Percentiles rank a stretch among this genome's conserved stretches.
These are phyloP conservation scores for Zarea fungicola DNA, from an alignment of 2,329 filamentous ascomycete genomes.

Conservation along the genomic window DNA sequence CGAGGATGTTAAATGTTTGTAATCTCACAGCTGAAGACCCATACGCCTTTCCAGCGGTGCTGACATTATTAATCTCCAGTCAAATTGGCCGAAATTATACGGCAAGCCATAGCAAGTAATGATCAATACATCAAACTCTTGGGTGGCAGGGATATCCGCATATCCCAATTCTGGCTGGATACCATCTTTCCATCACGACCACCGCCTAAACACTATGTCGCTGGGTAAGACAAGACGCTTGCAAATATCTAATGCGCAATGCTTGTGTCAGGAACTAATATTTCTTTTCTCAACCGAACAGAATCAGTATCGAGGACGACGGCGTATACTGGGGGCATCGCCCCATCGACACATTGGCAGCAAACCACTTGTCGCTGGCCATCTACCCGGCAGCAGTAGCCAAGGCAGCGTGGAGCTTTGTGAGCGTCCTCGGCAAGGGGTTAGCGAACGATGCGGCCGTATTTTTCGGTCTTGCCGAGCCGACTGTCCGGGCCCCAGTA, in stretches of 20 bases:
- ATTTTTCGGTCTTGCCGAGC: conserved; percentile 39
- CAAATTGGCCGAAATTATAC: conserved; percentile 34
- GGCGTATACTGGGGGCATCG: conserved; percentile 42
- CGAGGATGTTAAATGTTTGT: conserved; percentile 42
- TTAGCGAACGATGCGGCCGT: conserved; percentile 38
- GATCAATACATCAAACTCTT: conserved; percentile 35
- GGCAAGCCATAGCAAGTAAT: conserved; percentile 35
- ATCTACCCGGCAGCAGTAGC: conserved; percentile 51
- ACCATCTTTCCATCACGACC: conserved; percentile 54
- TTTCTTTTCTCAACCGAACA: no score
- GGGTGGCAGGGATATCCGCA: conserved; percentile 42
- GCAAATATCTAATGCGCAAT: background rate
- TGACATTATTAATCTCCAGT: conserved; percentile 19
- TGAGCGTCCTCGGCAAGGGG: conserved; percentile 41
- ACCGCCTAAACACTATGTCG: conserved; percentile 54
- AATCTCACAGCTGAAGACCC: background rate
- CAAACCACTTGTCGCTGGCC: conserved; percentile 40
- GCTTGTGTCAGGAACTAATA: background rate
- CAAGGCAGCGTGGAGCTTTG: conserved; percentile 47
- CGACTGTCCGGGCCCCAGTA: conserved; percentile 20
- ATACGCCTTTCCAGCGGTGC: background rate
- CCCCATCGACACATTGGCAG: conserved; percentile 43
- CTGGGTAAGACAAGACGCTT: conserved; percentile 49
- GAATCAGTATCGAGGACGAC: conserved; percentile 46
- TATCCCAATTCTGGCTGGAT: conserved; percentile 55